Base-by-base conservation (phyloP, 2,329 filamentous ascomycete genomes). In the Bertia moriformis region DNA sequence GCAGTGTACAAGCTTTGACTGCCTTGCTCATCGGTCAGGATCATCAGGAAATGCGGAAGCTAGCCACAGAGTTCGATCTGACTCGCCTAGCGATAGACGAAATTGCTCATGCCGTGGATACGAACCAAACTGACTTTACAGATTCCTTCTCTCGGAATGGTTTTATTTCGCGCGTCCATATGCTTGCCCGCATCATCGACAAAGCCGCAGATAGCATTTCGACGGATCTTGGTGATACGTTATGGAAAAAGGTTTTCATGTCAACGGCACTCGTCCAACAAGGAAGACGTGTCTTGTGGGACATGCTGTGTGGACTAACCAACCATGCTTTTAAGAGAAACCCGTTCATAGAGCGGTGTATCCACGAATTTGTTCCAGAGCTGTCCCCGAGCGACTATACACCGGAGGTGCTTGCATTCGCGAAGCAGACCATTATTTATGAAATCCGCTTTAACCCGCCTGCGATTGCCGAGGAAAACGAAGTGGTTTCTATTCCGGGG, bases 161-260 rank as follows among this genome's bases (percentile, higher is more conserved):
- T 43, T 78, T 65, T 45, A 54, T 49, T 46, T 73, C 62, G 42
- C 77, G 65, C 41, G 73, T 67, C 45, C 76, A 71, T 39, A 67
- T 76, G 35, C 69, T 76, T 39, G 60, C 57, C 40, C 61, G 58
- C 33, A 65, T 87, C 27, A 69, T 89, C 22, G 58, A 63, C 22
- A 61, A 74, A 39, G 70, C 73, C n/a, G 69, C 80, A 1, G 60
- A 67, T 5, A 70, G 73, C 0, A 69, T 93, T 37, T 69, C 73
- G 0, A 50, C 63, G 2, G 70, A 79, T 1, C 63, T 83, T 3
- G 77, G 79, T 14, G 61, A 65, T 32, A 64, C 63, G 12, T 65
- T 93, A 2, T 93, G 85, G 84, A 65, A 79, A 41, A 63, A 79
- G 29, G 64, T 91, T 18, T 74, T 93, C 37, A 82, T 85, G 12